Evolutionary conservation across 2,329 filamentous ascomycete genomes (phyloP).

Genomic region (Diaporthe batatas): DNA sequence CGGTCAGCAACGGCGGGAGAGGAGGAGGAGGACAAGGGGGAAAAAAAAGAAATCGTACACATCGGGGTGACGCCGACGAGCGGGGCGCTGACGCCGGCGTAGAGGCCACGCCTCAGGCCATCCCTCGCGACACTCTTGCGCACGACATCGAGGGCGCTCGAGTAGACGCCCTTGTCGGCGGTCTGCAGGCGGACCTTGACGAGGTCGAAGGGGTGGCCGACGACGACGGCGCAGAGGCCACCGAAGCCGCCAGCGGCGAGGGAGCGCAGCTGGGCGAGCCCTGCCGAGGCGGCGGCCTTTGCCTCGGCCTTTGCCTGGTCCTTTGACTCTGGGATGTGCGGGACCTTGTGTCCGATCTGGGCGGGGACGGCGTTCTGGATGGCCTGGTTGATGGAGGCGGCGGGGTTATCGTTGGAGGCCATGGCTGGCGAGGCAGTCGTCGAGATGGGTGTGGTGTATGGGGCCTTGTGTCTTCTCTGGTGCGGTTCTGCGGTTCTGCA

Average conservation of each 20-base stretch:
- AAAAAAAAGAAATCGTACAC: slow-evolving; percentile 75
- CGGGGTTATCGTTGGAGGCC: slow-evolving; percentile 45
- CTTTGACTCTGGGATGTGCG: slow-evolving; percentile 60
- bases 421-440: slow-evolving; percentile 9
- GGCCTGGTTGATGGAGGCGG: slow-evolving; percentile 50
- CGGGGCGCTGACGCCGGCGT: slow-evolving; percentile 96
- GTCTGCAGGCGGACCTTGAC: slow-evolving; percentile 99
- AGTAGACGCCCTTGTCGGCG: slow-evolving; percentile 93
- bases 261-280: slow-evolving; percentile 76
- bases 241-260: slow-evolving; percentile 92
- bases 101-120: slow-evolving; percentile 83
- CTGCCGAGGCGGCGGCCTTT: slow-evolving; percentile 55
- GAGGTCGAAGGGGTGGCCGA: slow-evolving; percentile 96
- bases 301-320: slow-evolving; percentile 60
- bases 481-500: too few relatives aligned
- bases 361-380: slow-evolving; percentile 51
- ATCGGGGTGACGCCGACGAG: slow-evolving; percentile 97
- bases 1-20: slow-evolving; percentile 23
- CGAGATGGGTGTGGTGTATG: background rate
- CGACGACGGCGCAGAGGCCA: slow-evolving; percentile 92
- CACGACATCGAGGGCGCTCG: slow-evolving; percentile 90
- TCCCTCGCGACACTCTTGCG: slow-evolving; percentile 89
- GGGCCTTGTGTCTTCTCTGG: too few relatives aligned
- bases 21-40: slow-evolving; percentile 2
- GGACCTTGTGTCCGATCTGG: slow-evolving; percentile 55